These are phyloP conservation scores for Globisporangium yorkense DNA, from an alignment of 352 stramenopile genomes.

Conservation along the genomic window DNA sequence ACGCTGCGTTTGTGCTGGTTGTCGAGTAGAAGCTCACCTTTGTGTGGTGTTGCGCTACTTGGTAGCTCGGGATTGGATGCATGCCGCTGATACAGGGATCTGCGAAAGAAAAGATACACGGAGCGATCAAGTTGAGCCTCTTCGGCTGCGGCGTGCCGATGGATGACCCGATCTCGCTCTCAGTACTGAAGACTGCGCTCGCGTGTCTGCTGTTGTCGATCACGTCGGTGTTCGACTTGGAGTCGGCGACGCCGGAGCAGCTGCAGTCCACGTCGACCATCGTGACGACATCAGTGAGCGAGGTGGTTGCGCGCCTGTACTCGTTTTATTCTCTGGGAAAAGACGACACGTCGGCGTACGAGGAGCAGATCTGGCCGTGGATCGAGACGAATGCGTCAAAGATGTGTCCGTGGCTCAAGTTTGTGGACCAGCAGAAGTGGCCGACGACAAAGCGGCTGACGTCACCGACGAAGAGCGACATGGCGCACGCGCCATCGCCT, in stretches of 20 bases:
- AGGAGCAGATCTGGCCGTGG: slow-evolving; percentile 51
- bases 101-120: slow-evolving; percentile 46
- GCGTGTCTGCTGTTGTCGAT: slow-evolving; percentile 48
- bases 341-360: slow-evolving; percentile 26
- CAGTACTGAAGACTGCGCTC: slow-evolving; percentile 32
- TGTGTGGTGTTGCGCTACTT: background rate
- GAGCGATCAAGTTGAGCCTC: slow-evolving; percentile 52
- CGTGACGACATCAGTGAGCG: slow-evolving; percentile 43
- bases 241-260: slow-evolving; percentile 39
- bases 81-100: slow-evolving; percentile 48
- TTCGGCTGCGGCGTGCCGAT: slow-evolving; percentile 26
- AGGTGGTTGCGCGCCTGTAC: slow-evolving; percentile 48
- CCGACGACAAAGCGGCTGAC: slow-evolving; percentile 43
- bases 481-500: slow-evolving; percentile 8
- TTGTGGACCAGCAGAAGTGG: slow-evolving; percentile 69
- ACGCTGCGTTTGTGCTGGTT: background rate
- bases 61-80: slow-evolving; percentile 46
- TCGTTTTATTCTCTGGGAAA: slow-evolving; percentile 33
- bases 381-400: slow-evolving; percentile 52
- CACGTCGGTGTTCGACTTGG: slow-evolving; percentile 57
- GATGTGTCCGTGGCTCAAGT: slow-evolving; percentile 58
- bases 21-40: background rate
- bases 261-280: slow-evolving; percentile 52
- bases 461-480: slow-evolving; percentile 17
- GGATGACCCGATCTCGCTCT: slow-evolving; percentile 30